Percentiles rank a stretch among this genome's conserved stretches.
These are phyloP conservation scores for Trametes pubescens DNA, from an alignment of 1,284 basidiomycete genomes.

Conservation along the genomic window DNA sequence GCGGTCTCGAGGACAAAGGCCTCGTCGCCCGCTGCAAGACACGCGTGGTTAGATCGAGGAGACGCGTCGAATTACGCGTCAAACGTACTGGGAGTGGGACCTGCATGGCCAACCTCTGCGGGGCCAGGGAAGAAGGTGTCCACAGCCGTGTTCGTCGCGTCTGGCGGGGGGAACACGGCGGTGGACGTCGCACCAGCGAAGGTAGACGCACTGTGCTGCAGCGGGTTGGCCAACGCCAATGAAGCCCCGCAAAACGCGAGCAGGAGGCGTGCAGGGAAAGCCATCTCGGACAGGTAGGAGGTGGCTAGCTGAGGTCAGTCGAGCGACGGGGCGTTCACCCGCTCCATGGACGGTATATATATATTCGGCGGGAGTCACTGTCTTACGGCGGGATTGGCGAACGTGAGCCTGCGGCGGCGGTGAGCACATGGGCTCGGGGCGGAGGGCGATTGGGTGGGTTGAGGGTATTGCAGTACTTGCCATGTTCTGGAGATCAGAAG, in stretches of 20 bases:
- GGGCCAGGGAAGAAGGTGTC: constrained; percentile 41
- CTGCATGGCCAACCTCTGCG: constrained; percentile 40
- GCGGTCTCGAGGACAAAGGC: constrained; percentile 40
- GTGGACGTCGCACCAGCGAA: constrained; percentile 40
- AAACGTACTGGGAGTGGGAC: constrained; percentile 42
- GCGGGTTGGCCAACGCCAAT: constrained; percentile 9
- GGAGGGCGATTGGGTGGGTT: neutral
- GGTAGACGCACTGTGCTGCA: constrained; percentile 29
- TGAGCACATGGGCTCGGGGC: neutral
- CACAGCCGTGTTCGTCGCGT: constrained; percentile 35
- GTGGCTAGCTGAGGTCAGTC: neutral
- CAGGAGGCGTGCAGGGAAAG: constrained; percentile 15
- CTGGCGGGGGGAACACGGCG: constrained; percentile 41
- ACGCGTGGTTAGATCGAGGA: neutral
- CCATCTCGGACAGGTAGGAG: constrained; percentile 2
- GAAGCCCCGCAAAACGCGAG: constrained; percentile 18
- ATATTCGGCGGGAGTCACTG: neutral
- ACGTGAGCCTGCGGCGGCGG: neutral
- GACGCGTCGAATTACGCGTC: neutral
- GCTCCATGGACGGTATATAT: constrained; percentile 4
- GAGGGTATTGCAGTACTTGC: neutral
- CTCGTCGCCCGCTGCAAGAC: constrained; percentile 37
- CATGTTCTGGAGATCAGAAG: neutral
- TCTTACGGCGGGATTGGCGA: neutral
- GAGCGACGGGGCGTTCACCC: neutral